Evolutionary conservation across 805 yeast genomes (phyloP).

Genomic region (Ogataea philodendri): DNA sequence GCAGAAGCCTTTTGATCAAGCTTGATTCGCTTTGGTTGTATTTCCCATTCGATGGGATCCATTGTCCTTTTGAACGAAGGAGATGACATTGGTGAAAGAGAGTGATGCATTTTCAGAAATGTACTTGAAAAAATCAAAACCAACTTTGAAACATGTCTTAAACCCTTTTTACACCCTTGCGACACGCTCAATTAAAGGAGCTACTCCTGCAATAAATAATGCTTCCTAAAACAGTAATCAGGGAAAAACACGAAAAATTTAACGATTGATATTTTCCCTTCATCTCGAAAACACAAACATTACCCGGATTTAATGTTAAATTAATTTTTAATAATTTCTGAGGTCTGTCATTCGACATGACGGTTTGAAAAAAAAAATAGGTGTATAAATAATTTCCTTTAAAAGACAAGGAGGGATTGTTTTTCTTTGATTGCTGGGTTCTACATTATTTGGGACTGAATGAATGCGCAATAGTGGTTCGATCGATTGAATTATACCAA

Average conservation of each 20-base stretch:
- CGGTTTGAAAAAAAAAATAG: conserved; percentile 5
- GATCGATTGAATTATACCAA: background rate
- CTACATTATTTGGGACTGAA: conserved; percentile 1
- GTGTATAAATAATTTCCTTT: conserved; percentile 8
- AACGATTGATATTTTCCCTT: background rate
- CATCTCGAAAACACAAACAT: too few species aligned
- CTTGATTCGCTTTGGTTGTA: conserved; percentile 11
- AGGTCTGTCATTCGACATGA: conserved; percentile 4
- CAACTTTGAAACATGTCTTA: conserved; percentile 8
- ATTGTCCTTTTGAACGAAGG: conserved; percentile 4
- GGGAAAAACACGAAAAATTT: conserved; percentile 9
- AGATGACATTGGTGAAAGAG: background rate
- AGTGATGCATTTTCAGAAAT: conserved; percentile 3
- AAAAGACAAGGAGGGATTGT: conserved; percentile 7
- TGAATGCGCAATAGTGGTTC: conserved; percentile 2
- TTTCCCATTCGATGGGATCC: conserved; percentile 12
- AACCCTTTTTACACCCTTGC: conserved; percentile 8
- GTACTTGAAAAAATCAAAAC: background rate
- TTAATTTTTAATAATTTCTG: too few species aligned
- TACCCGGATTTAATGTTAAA: conserved; percentile 4
- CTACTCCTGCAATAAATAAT: conserved; percentile 11
- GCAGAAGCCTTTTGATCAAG: conserved; percentile 1
- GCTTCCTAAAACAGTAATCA: conserved; percentile 8
- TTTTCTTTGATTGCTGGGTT: conserved; percentile 1
- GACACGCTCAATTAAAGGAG: conserved; percentile 14